A percentile compares a stretch with the other conserved stretches of the same genome.
These are phyloP conservation scores for Hura crepitans DNA, from an alignment of 441 rosid species.

Conservation along the genomic window DNA sequence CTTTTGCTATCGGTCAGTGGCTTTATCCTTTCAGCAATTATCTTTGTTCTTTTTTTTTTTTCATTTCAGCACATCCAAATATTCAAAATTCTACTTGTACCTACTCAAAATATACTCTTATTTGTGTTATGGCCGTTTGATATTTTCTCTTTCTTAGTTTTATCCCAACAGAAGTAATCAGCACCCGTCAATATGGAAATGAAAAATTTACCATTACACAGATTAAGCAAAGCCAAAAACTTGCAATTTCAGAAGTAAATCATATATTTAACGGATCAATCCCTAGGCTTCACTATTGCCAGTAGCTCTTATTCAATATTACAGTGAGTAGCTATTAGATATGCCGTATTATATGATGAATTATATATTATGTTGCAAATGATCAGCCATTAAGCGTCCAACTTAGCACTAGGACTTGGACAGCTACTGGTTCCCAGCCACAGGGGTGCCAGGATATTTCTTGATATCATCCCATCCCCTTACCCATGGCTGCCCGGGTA, in stretches of 20 bases:
- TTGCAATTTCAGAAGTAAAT: background rate
- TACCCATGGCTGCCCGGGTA: conserved; percentile 65
- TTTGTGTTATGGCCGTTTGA: background rate
- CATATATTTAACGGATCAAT: background rate
- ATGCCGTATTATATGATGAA: background rate
- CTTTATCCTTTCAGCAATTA: conserved; percentile 12
- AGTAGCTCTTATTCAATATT: conserved; percentile 7
- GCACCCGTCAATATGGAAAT: background rate
- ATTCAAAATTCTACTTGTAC: background rate
- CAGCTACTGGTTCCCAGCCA: conserved; percentile 55
- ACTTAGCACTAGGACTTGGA: background rate
- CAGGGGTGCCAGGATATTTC: conserved; percentile 43
- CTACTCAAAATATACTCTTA: background rate
- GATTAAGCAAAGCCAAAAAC: background rate
- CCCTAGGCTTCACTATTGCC: background rate
- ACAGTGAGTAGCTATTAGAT: background rate
- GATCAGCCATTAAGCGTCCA: background rate
- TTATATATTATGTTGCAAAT: background rate
- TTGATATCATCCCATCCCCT: conserved; percentile 76
- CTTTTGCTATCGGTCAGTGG: background rate
- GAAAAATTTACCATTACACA: background rate
- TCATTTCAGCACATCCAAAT: background rate
- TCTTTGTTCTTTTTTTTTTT: background rate
- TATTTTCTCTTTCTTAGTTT: background rate
- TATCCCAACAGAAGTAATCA: no score